Evolutionary conservation across 768 basidiomycete species (phyloP).

Genomic region (Phylloporus scabripes): DNA sequence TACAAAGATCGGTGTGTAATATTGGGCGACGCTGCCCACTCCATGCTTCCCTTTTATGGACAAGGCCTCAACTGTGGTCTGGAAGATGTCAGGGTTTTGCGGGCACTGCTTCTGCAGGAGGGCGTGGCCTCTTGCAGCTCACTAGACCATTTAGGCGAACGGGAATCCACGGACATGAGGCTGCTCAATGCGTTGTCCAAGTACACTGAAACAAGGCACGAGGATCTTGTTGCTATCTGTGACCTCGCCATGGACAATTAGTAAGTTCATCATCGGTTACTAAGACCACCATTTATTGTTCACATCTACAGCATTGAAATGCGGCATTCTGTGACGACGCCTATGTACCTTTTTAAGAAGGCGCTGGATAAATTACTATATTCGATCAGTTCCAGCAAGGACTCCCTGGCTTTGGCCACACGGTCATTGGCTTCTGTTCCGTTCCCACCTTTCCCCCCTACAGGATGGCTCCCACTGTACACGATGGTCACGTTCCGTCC

Average conservation of each 20-base stretch:
- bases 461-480: conserved; percentile 90
- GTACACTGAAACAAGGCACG: conserved; percentile 79
- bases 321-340: conserved; percentile 86
- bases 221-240: conserved; percentile 86
- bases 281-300: conserved; percentile 18
- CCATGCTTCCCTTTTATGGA: conserved; percentile 98
- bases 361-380: conserved; percentile 71
- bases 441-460: conserved; percentile 54
- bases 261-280: conserved; percentile 49
- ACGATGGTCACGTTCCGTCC: conserved; percentile 98
- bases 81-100: conserved; percentile 91
- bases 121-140: conserved; percentile 47
- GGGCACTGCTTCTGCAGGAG: conserved; percentile 66
- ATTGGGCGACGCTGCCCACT: conserved; percentile 92
- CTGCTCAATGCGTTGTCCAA: conserved; percentile 62
- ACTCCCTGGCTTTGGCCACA: conserved; percentile 43
- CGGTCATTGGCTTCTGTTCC: conserved; percentile 45
- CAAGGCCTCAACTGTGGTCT: conserved; percentile 98
- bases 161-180: conserved; percentile 44
- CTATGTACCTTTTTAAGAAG: conserved; percentile 73
- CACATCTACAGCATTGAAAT: conserved; percentile 71
- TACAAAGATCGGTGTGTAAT: conserved; percentile 84
- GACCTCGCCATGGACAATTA: conserved; percentile 96
- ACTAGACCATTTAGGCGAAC: conserved; percentile 26
- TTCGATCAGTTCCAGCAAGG: conserved; percentile 48